These are phyloP conservation scores for Cardamine chenopodiifolia DNA, from an alignment of 345 rosid species.

Conservation along the genomic window DNA sequence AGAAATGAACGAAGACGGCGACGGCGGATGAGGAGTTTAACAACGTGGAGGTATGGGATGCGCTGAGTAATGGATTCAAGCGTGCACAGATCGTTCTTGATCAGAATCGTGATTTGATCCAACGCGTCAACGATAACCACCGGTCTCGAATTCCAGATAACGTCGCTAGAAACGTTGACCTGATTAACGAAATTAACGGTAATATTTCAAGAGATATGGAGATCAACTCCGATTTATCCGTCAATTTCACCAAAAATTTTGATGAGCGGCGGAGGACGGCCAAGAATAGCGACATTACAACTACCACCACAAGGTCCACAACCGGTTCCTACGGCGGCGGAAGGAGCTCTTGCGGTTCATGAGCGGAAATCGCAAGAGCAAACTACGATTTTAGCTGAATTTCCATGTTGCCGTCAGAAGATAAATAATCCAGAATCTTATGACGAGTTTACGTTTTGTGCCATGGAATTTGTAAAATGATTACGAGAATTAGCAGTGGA, in stretches of 20 bases:
- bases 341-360: constrained; percentile 26
- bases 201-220: constrained; percentile 60
- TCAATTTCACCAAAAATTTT: constrained; percentile 44
- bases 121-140: constrained; percentile 74
- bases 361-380: too few species aligned
- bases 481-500: neutral
- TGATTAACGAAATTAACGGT: constrained; percentile 67
- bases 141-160: constrained; percentile 57
- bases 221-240: constrained; percentile 61
- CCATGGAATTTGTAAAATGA: neutral
- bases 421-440: too few species aligned
- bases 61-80: constrained; percentile 48
- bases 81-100: constrained; percentile 64
- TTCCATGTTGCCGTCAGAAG: too few species aligned
- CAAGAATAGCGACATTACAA: constrained; percentile 20
- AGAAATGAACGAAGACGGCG: constrained; percentile 13
- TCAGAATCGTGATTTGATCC: constrained; percentile 61
- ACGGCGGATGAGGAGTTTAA: constrained; percentile 40
- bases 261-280: constrained; percentile 34
- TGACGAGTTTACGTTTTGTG: neutral
- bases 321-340: constrained; percentile 26
- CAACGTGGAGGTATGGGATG: constrained; percentile 57
- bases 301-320: constrained; percentile 22
- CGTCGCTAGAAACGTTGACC: constrained; percentile 61
- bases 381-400: too few species aligned